Evolutionary conservation across 1,139 yeast genomes (phyloP).

Genomic region (Taphrina wiesneri): DNA sequence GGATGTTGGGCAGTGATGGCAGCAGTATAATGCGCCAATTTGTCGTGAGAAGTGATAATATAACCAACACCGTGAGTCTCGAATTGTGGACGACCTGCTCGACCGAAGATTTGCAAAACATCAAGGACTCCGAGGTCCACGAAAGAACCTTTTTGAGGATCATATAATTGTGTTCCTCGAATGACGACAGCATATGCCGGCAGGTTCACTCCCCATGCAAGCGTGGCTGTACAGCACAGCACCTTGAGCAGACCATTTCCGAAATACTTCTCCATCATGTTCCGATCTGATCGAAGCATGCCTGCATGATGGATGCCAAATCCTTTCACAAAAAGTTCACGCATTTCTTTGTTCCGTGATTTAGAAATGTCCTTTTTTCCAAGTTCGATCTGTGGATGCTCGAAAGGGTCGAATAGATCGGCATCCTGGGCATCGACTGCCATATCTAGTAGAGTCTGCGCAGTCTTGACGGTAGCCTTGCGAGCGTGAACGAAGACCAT

Average conservation of each 20-base stretch:
- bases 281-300: conserved; percentile 87
- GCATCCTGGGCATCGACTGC: conserved; percentile 61
- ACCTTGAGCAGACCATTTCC: conserved; percentile 83
- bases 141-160: conserved; percentile 91
- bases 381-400: conserved; percentile 51
- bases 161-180: conserved; percentile 94
- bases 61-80: conserved; percentile 92
- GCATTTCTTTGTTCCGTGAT: conserved; percentile 74
- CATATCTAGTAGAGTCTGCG: conserved; percentile 68
- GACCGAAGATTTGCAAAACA: conserved; percentile 95
- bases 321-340: conserved; percentile 77
- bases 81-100: conserved; percentile 99
- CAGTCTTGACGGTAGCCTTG: conserved; percentile 85
- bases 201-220: conserved; percentile 99
- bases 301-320: conserved; percentile 98
- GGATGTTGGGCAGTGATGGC: conserved; percentile 94
- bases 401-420: conserved; percentile 63
- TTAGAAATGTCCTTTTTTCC: conserved; percentile 70
- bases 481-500: conserved; percentile 97
- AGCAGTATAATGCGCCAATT: conserved; percentile 80
- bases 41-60: conserved; percentile 77
- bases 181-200: conserved; percentile 98
- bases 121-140: conserved; percentile 93
- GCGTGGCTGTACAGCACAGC: conserved; percentile 91
- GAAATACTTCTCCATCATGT: conserved; percentile 84